These are phyloP conservation scores for Solanum medicagineum DNA, from an alignment of 257 asterid species.

Conservation along the genomic window DNA sequence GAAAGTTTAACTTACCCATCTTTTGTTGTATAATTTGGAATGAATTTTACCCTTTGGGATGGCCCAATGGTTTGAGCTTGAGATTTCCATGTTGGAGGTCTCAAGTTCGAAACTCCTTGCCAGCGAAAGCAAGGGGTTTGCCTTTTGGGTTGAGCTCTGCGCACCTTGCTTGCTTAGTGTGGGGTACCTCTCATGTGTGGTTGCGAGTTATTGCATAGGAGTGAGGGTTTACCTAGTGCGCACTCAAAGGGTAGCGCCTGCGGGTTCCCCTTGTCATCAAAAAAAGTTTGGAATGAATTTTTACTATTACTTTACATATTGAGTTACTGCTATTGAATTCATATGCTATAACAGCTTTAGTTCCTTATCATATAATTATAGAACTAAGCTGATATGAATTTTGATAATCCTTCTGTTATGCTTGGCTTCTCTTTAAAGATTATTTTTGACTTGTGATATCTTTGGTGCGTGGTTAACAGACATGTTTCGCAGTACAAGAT, in stretches of 20 bases:
- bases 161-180: too few species aligned
- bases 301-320: not conserved
- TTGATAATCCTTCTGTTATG: not conserved
- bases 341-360: not conserved
- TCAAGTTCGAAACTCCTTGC: too few species aligned
- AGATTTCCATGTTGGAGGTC: too few species aligned
- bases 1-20: not conserved
- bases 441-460: not conserved
- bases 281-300: not conserved
- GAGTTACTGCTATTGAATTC: not conserved
- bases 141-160: too few species aligned
- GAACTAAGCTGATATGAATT: not conserved
- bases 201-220: too few species aligned
- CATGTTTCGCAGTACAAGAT: slow-evolving; percentile 81
- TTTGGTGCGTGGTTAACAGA: slow-evolving; percentile 32
- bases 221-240: too few species aligned
- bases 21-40: not conserved
- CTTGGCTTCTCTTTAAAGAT: not conserved
- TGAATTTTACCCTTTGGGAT: not conserved
- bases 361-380: not conserved
- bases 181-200: too few species aligned
- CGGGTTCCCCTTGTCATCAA: too few species aligned
- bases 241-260: too few species aligned
- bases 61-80: too few species aligned
- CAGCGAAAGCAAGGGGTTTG: too few species aligned